Evolutionary conservation across 805 yeast species (phyloP), one percentile per base, ranked within the genome.

Genomic region (Ogataea dorogensis): DNA sequence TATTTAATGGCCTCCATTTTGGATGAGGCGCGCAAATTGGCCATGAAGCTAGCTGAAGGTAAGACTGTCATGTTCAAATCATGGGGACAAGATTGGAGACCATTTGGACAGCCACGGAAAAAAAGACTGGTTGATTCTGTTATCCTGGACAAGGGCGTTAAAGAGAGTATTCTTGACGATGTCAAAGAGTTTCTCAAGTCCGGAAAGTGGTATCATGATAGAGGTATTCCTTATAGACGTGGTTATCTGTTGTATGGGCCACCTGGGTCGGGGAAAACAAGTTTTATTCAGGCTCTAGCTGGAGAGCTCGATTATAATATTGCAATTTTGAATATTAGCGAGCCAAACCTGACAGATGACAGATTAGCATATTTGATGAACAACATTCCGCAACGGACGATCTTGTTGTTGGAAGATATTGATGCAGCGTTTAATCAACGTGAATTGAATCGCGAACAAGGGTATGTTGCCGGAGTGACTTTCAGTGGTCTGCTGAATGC

Each of bases 71-170:
- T 93, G 5, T 93, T 76, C 59, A 86, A 96, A 4, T 84, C 96
- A 8, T 91, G 93, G 86, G 98, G 98, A 1, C 96, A 96, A 18
- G 98, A 93, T 55, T 93, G 98, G 98, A 71, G 98, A 53, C 95
- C 95, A 4, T 93, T 93, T 67, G 98, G 98, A 2, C 89, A 81
- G 56, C 98, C 98, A 1, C 73, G 96, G 44, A 81, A 80, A 51
- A 91, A 91, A 63, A 71, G 98, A 50, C 63, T 82, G 17, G 63
- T 91, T 24, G 91, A 84, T 4, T 84, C 95, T 6, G 98, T 93
- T 11, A 79, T 93, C 17, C 65, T 93, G 35, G 98, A 88, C 58
- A 59, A 71, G 16, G 88, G 86, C 2, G 69, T 93, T 33, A 79
- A 79, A 42, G 85, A 82, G 40, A 49, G 57, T 7, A 77, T 93